Evolutionary conservation across 306 rosid genomes (phyloP).

Genomic region (Dalbergia oliveri): DNA sequence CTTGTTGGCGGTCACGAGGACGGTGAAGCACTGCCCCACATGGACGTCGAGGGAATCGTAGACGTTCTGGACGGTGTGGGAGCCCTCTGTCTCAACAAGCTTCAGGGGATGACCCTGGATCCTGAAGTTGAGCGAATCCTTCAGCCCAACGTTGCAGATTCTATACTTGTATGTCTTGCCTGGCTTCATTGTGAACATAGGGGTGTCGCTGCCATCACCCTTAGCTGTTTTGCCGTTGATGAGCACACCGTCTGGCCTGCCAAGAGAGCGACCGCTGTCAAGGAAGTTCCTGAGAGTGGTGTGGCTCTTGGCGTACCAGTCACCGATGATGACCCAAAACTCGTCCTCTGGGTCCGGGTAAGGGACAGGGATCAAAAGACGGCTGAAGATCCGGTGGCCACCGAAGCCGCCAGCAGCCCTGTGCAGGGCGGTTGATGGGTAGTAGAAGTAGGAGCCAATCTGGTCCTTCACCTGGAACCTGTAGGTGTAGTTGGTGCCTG

Average conservation of each 20-base stretch:
- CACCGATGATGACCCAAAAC: conserved; percentile 72
- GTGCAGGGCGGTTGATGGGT: conserved; percentile 64
- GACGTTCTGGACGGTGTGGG: conserved; percentile 70
- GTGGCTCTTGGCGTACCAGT: conserved; percentile 78
- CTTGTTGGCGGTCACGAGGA: conserved; percentile 73
- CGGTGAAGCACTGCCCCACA: conserved; percentile 74
- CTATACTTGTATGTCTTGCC: conserved; percentile 80
- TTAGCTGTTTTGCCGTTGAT: conserved; percentile 68
- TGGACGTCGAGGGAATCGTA: conserved; percentile 85
- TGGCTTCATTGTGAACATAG: conserved; percentile 73
- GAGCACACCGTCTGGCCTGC: conserved; percentile 68
- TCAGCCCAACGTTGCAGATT: conserved; percentile 75
- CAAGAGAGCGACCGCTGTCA: conserved; percentile 73
- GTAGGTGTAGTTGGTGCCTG: conserved; percentile 77
- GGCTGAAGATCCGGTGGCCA: conserved; percentile 72
- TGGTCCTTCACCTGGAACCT: conserved; percentile 84
- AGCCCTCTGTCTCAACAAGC: conserved; percentile 81
- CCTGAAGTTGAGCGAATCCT: conserved; percentile 75
- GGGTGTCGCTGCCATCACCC: conserved; percentile 62
- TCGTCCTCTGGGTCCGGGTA: conserved; percentile 80
- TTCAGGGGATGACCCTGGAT: conserved; percentile 74
- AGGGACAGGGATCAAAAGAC: conserved; percentile 79
- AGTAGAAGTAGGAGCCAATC: conserved; percentile 72
- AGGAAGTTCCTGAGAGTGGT: conserved; percentile 46
- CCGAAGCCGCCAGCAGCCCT: conserved; percentile 76